Conservation (phyloP, 1,284 basidiomycete species). For the Trichosporon sp. region DNA sequence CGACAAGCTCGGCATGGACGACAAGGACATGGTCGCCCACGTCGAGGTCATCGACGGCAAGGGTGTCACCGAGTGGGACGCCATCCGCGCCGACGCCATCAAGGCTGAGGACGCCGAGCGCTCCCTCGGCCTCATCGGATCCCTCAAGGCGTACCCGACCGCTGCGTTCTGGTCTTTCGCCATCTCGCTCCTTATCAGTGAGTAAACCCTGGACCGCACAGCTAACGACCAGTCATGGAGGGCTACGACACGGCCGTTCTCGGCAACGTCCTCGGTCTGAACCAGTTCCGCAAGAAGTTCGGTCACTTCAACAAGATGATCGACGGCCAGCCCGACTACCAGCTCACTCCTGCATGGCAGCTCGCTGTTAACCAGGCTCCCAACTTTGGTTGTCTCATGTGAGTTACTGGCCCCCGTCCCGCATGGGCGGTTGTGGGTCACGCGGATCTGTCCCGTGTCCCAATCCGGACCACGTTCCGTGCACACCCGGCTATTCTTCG, state of each 20-base stretch:
- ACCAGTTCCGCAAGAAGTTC: conserved; percentile 31
- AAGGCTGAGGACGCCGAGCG: conserved; percentile 30
- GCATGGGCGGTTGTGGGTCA: not conserved
- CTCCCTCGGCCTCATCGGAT: conserved; percentile 25
- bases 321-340: conserved; percentile 27
- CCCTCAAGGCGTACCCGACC: conserved; percentile 28
- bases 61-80: not conserved
- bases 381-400: conserved; percentile 36
- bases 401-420: conserved; percentile 13
- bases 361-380: conserved; percentile 35
- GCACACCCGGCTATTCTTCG: not conserved
- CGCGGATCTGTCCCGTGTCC: not conserved
- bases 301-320: conserved; percentile 18
- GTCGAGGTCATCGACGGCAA: conserved; percentile 11
- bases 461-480: not conserved
- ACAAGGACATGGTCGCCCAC: not conserved
- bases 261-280: conserved; percentile 25
- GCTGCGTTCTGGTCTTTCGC: conserved; percentile 33
- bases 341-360: conserved; percentile 40
- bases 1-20: conserved; percentile 7
- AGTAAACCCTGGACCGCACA: not conserved
- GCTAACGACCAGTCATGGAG: conserved; percentile 22
- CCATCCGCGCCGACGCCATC: conserved; percentile 29
- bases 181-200: conserved; percentile 30
- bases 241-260: conserved; percentile 29